phyloP scores from a whole-genome alignment of 768 basidiomycete genomes.

The Naganishia randhawae region DNA sequence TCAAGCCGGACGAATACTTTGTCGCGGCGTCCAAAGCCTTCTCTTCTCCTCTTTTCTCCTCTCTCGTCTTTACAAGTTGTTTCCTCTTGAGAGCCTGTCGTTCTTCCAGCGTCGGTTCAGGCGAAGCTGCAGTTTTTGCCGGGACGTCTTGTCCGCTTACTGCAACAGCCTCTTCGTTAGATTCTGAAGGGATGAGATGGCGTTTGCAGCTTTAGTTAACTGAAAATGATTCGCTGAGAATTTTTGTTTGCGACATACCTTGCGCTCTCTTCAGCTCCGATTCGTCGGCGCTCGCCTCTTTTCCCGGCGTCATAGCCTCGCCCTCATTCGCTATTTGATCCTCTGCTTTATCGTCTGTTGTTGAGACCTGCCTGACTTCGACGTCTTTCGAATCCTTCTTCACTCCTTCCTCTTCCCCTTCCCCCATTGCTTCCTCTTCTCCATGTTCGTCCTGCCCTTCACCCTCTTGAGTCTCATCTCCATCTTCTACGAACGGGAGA shows the following conservation, averaged over 20 bases:
- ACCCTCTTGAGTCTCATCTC: neutral
- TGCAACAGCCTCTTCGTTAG: neutral
- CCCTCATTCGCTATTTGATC: neutral
- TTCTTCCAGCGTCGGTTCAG: neutral
- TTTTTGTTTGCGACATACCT: neutral
- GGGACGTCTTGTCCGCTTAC: neutral
- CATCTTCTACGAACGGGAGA: neutral
- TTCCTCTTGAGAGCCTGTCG: neutral
- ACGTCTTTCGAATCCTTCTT: neutral
- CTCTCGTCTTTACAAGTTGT: neutral
- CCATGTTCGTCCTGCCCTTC: neutral
- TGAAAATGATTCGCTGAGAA: neutral
- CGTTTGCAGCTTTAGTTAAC: neutral
- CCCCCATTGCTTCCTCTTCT: neutral
- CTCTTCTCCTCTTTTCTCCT: neutral
- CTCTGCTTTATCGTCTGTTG: neutral
- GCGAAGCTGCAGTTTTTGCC: too few species aligned
- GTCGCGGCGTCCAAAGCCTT: neutral
- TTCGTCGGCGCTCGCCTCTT: neutral
- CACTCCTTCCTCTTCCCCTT: neutral
- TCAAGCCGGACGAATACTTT: neutral
- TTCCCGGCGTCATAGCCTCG: neutral
- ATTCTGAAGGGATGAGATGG: neutral
- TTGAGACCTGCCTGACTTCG: neutral
- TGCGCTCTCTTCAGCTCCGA: neutral